These are phyloP conservation scores for Erythrophleum fordii DNA, from an alignment of 306 rosid genomes.

Conservation along the genomic window DNA sequence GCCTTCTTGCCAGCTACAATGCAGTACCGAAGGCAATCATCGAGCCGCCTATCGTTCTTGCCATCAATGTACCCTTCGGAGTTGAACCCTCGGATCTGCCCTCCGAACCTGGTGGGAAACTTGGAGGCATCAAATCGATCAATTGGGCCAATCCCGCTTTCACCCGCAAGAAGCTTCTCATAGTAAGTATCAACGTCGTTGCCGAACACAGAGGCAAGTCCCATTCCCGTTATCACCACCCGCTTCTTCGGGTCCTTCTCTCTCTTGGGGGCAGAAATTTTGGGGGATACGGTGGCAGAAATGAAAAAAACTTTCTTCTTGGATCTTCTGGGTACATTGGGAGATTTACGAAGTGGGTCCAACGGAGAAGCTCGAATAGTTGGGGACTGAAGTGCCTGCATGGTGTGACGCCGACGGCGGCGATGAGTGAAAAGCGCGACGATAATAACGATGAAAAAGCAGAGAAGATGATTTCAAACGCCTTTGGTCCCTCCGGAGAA, in stretches of 20 bases:
- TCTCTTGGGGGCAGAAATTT: slow-evolving; percentile 69
- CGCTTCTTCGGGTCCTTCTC: slow-evolving; percentile 94
- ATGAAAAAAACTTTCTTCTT: slow-evolving; percentile 45
- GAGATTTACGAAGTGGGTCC: slow-evolving; percentile 50
- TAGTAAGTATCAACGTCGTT: slow-evolving; percentile 74
- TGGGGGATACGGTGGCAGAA: slow-evolving; percentile 52
- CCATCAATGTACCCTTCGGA: slow-evolving; percentile 90
- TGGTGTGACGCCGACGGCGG: slow-evolving; percentile 22
- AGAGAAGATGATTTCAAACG: not conserved
- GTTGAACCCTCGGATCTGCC: slow-evolving; percentile 83
- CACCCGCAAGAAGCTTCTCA: slow-evolving; percentile 83
- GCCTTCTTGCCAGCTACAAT: slow-evolving; percentile 25
- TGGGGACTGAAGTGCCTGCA: slow-evolving; percentile 68
- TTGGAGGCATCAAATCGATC: slow-evolving; percentile 91
- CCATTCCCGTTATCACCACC: slow-evolving; percentile 91
- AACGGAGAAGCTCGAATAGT: slow-evolving; percentile 64
- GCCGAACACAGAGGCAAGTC: slow-evolving; percentile 87
- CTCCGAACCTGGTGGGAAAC: slow-evolving; percentile 88
- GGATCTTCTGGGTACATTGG: slow-evolving; percentile 33
- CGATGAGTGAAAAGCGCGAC: slow-evolving; percentile 1
- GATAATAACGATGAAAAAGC: slow-evolving; percentile 39
- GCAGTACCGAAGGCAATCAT: slow-evolving; percentile 58
- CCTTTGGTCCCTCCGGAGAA: not conserved
- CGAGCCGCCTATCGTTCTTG: slow-evolving; percentile 87
- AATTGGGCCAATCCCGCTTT: slow-evolving; percentile 76